Percentiles rank a stretch among this genome's conserved stretches.
Evolutionary conservation across 2,329 filamentous ascomycete species (phyloP).

Genomic region (Cladosporium sp.): DNA sequence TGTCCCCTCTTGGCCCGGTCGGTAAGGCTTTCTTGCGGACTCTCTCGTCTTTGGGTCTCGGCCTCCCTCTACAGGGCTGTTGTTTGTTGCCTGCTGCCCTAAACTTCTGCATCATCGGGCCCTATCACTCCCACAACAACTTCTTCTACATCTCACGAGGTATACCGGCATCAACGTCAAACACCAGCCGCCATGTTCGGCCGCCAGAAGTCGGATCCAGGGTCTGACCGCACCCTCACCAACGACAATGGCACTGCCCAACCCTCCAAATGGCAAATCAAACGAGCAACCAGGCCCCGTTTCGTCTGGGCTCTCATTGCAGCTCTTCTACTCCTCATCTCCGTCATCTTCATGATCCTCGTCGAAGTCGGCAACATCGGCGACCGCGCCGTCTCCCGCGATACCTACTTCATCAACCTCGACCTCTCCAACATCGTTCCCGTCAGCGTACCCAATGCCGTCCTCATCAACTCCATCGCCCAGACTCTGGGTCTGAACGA

Average conservation of each 20-base stretch:
- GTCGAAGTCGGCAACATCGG: slow-evolving; percentile 74
- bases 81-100: not conserved
- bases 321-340: slow-evolving; percentile 66
- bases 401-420: slow-evolving; percentile 81
- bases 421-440: slow-evolving; percentile 80
- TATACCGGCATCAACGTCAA: not conserved
- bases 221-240: slow-evolving; percentile 26
- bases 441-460: slow-evolving; percentile 63
- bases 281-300: slow-evolving; percentile 50
- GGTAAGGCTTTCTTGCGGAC: not conserved
- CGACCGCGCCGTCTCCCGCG: slow-evolving; percentile 54
- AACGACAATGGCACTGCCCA: slow-evolving; percentile 24
- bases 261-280: slow-evolving; percentile 37
- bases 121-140: not conserved
- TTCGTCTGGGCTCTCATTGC: slow-evolving; percentile 61
- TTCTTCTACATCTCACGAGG: not conserved
- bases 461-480: slow-evolving; percentile 81
- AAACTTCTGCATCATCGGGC: not conserved
- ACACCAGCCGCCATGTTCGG: slow-evolving; percentile 28
- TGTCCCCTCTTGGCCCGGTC: not conserved
- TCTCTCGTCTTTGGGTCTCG: not conserved
- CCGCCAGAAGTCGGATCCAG: slow-evolving; percentile 21
- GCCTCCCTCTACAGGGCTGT: not conserved
- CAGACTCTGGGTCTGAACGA: slow-evolving; percentile 84
- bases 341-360: slow-evolving; percentile 74